Percentiles rank a stretch among this genome's conserved stretches.
phyloP scores from a whole-genome alignment of 805 yeast genomes.

The Starmera pachycereana region DNA sequence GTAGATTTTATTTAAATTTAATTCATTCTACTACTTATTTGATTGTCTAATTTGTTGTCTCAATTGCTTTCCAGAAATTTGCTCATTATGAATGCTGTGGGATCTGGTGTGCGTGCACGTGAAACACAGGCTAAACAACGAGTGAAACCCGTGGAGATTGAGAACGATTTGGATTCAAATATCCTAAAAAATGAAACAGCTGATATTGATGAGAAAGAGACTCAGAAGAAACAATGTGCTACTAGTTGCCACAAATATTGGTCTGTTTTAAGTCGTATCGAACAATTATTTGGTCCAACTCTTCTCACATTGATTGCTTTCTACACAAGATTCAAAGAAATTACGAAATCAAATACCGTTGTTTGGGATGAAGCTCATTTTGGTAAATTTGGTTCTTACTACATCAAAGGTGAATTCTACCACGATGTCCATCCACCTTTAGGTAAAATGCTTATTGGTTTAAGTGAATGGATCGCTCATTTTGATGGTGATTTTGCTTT shows the following conservation, averaged over 20 bases:
- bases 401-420: conserved; percentile 68
- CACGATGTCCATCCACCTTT: conserved; percentile 86
- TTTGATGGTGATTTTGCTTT: conserved; percentile 71
- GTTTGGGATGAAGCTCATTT: conserved; percentile 92
- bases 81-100: no score
- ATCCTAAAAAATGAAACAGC: no score
- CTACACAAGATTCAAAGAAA: conserved; percentile 48
- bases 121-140: no score
- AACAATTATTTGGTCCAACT: conserved; percentile 28
- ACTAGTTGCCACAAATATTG: no score
- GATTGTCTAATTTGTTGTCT: no score
- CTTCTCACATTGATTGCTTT: conserved; percentile 35
- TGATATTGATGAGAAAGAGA: not conserved
- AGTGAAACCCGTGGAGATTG: no score
- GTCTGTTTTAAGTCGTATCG: not conserved
- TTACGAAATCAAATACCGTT: conserved; percentile 46
- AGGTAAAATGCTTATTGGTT: conserved; percentile 72
- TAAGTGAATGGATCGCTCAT: conserved; percentile 76
- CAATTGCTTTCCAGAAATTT: no score
- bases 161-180: no score
- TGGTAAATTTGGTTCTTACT: conserved; percentile 78
- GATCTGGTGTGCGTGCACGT: no score
- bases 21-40: no score
- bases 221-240: not conserved
- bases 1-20: no score